Evolutionary conservation across 495 filamentous ascomycete genomes (phyloP).

Genomic region (Neurospora terricola): DNA sequence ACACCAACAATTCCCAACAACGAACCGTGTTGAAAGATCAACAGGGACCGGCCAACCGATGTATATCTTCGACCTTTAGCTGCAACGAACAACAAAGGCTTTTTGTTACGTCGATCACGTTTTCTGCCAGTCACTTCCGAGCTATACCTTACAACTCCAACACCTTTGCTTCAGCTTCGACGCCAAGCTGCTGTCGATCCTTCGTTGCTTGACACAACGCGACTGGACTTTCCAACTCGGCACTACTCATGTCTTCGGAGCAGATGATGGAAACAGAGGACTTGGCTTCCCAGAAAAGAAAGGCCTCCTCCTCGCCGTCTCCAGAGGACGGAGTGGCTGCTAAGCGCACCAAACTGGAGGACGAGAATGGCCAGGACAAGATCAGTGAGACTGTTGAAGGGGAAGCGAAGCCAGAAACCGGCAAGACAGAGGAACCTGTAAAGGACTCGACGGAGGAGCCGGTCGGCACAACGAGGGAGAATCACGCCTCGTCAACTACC

Average conservation of each 20-base stretch:
- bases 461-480: background rate
- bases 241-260: background rate
- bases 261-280: background rate
- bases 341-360: slow-evolving; percentile 15
- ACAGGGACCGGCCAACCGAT: background rate
- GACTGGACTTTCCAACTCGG: background rate
- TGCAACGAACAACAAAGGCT: background rate
- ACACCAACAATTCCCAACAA: background rate
- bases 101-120: background rate
- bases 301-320: slow-evolving; percentile 11
- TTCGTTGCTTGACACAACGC: background rate
- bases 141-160: background rate
- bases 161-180: background rate
- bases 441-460: background rate
- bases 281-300: slow-evolving; percentile 12
- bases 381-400: slow-evolving; percentile 3
- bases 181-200: background rate
- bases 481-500: background rate
- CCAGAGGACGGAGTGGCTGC: slow-evolving; percentile 2
- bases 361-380: slow-evolving; percentile 6
- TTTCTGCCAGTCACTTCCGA: background rate
- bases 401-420: background rate
- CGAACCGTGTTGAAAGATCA: background rate
- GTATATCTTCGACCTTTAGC: background rate
- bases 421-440: background rate